Evolutionary conservation across 2,329 filamentous ascomycete genomes (phyloP).

Genomic region (Madurella mycetomatis): DNA sequence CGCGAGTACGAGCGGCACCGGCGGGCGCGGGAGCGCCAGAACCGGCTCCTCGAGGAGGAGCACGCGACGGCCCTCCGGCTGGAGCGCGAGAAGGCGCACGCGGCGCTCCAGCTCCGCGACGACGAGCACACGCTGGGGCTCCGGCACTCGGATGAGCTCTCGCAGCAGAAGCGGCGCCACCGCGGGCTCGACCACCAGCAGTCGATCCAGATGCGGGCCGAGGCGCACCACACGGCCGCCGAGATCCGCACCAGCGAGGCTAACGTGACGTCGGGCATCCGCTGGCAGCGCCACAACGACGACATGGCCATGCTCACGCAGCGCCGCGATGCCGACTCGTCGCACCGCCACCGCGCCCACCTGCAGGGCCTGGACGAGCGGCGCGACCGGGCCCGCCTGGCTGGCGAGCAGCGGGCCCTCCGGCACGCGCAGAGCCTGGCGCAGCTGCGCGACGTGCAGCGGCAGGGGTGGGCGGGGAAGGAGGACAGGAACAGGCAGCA

Average conservation of each 20-base stretch:
- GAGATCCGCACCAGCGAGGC: slow-evolving; percentile 16
- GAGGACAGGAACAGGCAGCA: slow-evolving; percentile 12
- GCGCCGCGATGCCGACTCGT: slow-evolving; percentile 9
- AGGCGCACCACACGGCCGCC: slow-evolving; percentile 16
- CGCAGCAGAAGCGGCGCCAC: slow-evolving; percentile 16
- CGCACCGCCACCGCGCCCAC: slow-evolving; percentile 10
- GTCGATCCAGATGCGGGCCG: slow-evolving; percentile 10
- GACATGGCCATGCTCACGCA: slow-evolving; percentile 16
- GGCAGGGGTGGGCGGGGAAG: slow-evolving; percentile 5
- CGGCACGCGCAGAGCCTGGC: slow-evolving; percentile 14
- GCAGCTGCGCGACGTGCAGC: slow-evolving; percentile 14
- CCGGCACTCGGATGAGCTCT: slow-evolving; percentile 17
- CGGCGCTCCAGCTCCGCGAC: slow-evolving; percentile 13
- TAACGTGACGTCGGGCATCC: slow-evolving; percentile 11
- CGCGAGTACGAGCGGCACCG: slow-evolving; percentile 21
- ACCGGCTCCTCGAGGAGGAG: slow-evolving; percentile 16
- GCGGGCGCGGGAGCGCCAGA: slow-evolving; percentile 17
- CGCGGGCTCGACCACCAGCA: slow-evolving; percentile 20
- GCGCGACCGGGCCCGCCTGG: neutral
- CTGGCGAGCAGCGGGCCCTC: slow-evolving; percentile 5
- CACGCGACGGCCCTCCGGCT: slow-evolving; percentile 17
- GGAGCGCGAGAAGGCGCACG: slow-evolving; percentile 19
- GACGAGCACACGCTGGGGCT: slow-evolving; percentile 13
- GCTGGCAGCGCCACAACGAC: slow-evolving; percentile 21
- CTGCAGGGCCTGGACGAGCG: slow-evolving; percentile 11